Percentiles rank a stretch among this genome's conserved stretches.
Conservation (phyloP, 177 flowering plant species). For the Vitis hybrid region DNA sequence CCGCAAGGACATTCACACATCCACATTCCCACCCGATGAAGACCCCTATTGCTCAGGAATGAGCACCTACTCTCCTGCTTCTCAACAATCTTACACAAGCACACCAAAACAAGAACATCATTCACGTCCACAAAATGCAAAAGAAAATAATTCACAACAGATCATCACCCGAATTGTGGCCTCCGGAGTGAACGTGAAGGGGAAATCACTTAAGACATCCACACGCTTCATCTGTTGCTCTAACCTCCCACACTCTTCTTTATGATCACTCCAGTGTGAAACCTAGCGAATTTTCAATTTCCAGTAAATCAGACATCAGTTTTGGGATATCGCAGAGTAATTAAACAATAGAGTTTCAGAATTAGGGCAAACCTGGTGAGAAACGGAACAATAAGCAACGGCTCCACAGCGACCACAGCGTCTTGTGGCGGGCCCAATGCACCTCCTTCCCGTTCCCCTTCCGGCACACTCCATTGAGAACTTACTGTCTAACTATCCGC, state of each 20-base stretch:
- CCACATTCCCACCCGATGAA: constrained; percentile 85
- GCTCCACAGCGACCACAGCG: constrained; percentile 78
- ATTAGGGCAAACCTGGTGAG: constrained; percentile 63
- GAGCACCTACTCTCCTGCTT: constrained; percentile 64
- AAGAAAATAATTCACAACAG: neutral
- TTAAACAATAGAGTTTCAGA: neutral
- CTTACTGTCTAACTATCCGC: no score
- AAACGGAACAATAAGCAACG: constrained; percentile 80
- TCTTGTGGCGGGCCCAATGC: constrained; percentile 59
- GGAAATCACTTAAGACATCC: constrained; percentile 63
- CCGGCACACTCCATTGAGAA: constrained; percentile 79
- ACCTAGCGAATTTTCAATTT: constrained; percentile 30
- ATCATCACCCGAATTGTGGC: constrained; percentile 54
- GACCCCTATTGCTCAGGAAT: constrained; percentile 50
- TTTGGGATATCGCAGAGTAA: neutral
- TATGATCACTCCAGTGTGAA: constrained; percentile 74
- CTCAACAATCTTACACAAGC: constrained; percentile 37
- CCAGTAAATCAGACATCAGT: no score
- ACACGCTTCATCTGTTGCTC: constrained; percentile 63
- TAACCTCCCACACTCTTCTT: constrained; percentile 81
- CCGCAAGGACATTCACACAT: constrained; percentile 67
- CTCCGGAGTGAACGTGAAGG: constrained; percentile 70
- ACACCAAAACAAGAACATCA: constrained; percentile 7
- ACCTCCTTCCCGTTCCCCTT: constrained; percentile 55
- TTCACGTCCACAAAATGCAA: neutral